A percentile compares a stretch with the other conserved stretches of the same genome.
These are phyloP conservation scores for Biancaea sappan DNA, from an alignment of 306 rosid genomes.

Conservation along the genomic window DNA sequence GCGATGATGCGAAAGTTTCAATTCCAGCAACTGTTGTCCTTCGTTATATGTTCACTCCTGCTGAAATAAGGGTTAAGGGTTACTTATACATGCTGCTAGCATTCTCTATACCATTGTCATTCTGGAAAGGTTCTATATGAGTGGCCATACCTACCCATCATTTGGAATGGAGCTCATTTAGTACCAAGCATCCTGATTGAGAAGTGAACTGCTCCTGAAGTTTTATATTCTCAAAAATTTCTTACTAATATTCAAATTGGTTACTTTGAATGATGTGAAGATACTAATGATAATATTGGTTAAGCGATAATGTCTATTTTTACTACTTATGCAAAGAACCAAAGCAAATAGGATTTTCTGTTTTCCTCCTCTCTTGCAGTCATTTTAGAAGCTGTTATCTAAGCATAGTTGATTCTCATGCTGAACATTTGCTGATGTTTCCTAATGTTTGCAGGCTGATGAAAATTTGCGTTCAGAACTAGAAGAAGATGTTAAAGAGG, in stretches of 20 bases:
- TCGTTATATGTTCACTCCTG: constrained; percentile 79
- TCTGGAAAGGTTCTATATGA: constrained; percentile 24
- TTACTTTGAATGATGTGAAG: neutral
- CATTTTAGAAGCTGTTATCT: constrained; percentile 16
- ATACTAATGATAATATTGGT: neutral
- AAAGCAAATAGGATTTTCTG: constrained; percentile 11
- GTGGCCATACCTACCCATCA: neutral
- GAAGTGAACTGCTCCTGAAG: constrained; percentile 6
- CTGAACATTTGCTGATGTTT: constrained; percentile 29
- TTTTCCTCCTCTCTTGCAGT: neutral
- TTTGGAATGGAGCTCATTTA: constrained; percentile 23
- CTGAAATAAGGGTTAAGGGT: constrained; percentile 77
- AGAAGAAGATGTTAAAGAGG: constrained; percentile 87
- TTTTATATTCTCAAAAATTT: constrained; percentile 14
- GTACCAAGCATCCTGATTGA: neutral
- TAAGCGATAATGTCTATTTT: neutral
- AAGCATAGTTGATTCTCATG: constrained; percentile 26
- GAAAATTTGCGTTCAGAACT: constrained; percentile 75
- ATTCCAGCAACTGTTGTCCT: constrained; percentile 87
- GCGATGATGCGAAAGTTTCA: constrained; percentile 77
- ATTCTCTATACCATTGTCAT: constrained; percentile 26
- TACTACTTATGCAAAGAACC: neutral
- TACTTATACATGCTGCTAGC: constrained; percentile 16
- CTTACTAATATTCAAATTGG: neutral
- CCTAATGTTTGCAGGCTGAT: constrained; percentile 62